phyloP scores from a whole-genome alignment of 805 yeast genomes.

The Zygosaccharomyces bisporus region DNA sequence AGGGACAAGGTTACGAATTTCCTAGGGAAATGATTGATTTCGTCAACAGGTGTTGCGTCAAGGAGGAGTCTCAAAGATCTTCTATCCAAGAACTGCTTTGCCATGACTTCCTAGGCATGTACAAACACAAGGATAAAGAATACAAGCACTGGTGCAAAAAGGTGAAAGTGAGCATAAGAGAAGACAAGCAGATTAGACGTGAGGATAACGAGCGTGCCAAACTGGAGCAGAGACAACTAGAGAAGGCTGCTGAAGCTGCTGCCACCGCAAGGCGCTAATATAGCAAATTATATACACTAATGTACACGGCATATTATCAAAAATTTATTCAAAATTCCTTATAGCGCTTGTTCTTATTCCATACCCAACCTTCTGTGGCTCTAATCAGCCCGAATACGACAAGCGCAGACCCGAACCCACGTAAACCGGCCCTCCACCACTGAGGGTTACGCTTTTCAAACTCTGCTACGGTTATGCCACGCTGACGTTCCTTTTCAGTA shows the following conservation, averaged over 20 bases:
- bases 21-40: slow-evolving; percentile 56
- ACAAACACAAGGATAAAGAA: slow-evolving; percentile 36
- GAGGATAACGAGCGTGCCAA: slow-evolving; percentile 32
- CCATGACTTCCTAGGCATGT: slow-evolving; percentile 37
- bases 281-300: background rate
- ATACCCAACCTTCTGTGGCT: slow-evolving; percentile 59
- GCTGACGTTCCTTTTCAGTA: slow-evolving; percentile 40
- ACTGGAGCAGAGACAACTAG: slow-evolving; percentile 28
- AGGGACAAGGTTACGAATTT: slow-evolving; percentile 31
- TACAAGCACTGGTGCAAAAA: slow-evolving; percentile 44
- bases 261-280: slow-evolving; percentile 18
- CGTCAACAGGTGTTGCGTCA: slow-evolving; percentile 68
- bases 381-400: slow-evolving; percentile 57
- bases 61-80: slow-evolving; percentile 63
- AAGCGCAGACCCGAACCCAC: slow-evolving; percentile 51
- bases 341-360: slow-evolving; percentile 40
- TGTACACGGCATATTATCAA: background rate
- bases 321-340: slow-evolving; percentile 14
- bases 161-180: slow-evolving; percentile 31
- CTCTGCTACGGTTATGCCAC: slow-evolving; percentile 31
- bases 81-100: slow-evolving; percentile 65
- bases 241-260: slow-evolving; percentile 25
- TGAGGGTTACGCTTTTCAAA: slow-evolving; percentile 42
- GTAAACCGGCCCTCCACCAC: slow-evolving; percentile 61
- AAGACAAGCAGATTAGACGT: slow-evolving; percentile 32